Evolutionary conservation across 75 land plant genomes (phyloP), one percentile per base, ranked within the genome.

Genomic region (Chamaecyparis obtusa): DNA sequence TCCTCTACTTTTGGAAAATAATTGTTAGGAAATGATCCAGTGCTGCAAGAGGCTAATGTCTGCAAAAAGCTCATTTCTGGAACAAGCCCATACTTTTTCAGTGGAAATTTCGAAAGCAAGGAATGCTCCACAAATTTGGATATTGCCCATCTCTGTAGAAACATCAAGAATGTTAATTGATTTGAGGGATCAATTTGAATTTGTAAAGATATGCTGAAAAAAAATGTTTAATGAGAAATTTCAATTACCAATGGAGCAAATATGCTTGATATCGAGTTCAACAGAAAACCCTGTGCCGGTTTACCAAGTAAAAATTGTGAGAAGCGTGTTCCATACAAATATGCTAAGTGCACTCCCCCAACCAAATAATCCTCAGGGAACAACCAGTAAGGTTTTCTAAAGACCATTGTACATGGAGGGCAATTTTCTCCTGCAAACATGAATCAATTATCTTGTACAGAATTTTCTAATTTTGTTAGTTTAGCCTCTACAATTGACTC

Each of bases 391-490:
- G 92, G 54, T 0, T 90, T 92, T 86, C 96, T 88, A 84, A 95
- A 87, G 39, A 96, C 87, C 94, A 96, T 90, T 13, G 98, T 96
- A 91, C 98, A 96, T 21, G 95, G 88, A 37, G 92, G 87, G 15
- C 95, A 94, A 79, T 88, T 87, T 85, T 86, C 83, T 19, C 95
- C 96, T 93, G 24, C 81, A 72, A 44, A 83, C 51, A 84, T 27
- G 2, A 4, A 78, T 36, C 81, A 35, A 36, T 78, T 64, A 3
- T 24, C 27, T 24, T 64, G 9, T 24, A 64, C 69, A 64, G 51
- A 83, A 83, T 37, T 44, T 86, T 76, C 36, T 39, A 36, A 11
- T 39, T 75, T 71, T 14, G 16, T 51, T 51, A 13, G 27, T 32
- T 32, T 74, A 33, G 16, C 77, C 55, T 51, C 77, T 21, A 10